A percentile compares a stretch with the other conserved stretches of the same genome.
phyloP scores from a whole-genome alignment of 257 asterid species.

The Solanum bulbocastanum region DNA sequence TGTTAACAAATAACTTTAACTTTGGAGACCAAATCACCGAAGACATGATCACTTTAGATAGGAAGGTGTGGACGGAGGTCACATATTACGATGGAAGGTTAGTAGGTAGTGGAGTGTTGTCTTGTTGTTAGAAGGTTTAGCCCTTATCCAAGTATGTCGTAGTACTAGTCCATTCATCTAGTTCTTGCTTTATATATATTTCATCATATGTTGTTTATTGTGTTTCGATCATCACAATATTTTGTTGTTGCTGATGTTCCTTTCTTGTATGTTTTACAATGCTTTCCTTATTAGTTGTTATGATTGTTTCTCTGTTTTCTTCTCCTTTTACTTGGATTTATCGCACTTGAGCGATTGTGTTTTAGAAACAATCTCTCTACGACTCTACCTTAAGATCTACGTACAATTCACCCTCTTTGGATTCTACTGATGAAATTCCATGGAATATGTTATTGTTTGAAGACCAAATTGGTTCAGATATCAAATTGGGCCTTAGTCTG shows the following conservation, averaged over 20 bases:
- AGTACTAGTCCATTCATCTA: not conserved
- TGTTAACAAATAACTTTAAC: not conserved
- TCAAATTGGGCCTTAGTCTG: not conserved
- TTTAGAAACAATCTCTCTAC: not conserved
- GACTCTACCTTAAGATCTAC: not conserved
- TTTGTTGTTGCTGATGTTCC: not conserved
- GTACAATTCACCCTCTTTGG: not conserved
- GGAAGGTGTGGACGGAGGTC: not conserved
- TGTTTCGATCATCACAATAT: not conserved
- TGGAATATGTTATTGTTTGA: not conserved
- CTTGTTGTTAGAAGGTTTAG: not conserved
- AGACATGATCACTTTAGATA: not conserved
- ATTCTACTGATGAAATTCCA: not conserved
- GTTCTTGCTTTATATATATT: not conserved
- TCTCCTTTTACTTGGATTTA: not conserved
- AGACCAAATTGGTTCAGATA: not conserved
- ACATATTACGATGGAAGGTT: not conserved
- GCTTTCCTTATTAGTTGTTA: not conserved
- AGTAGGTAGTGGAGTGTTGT: not conserved
- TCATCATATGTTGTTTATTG: too few relatives aligned
- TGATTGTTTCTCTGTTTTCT: not conserved
- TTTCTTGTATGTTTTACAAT: not conserved
- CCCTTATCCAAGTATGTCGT: not conserved
- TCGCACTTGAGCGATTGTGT: rapidly evolving
- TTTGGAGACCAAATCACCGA: not conserved